Evolutionary conservation across 495 filamentous ascomycete species (phyloP).

Genomic region (Trichoderma virens): DNA sequence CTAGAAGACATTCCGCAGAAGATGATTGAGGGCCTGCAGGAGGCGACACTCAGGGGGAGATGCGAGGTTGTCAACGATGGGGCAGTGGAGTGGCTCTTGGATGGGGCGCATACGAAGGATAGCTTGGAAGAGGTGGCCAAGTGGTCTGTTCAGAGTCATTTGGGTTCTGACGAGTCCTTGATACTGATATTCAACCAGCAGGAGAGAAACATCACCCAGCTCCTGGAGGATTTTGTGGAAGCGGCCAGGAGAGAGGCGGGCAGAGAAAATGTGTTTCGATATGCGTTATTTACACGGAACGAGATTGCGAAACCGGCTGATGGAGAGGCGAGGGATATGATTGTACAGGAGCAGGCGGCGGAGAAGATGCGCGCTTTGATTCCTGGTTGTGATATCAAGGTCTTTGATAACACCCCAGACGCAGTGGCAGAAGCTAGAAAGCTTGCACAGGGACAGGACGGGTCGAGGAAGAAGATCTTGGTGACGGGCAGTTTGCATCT

Average conservation of each 20-base stretch:
- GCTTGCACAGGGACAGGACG: conserved; percentile 13
- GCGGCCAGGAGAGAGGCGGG: conserved; percentile 14
- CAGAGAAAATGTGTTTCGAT: conserved; percentile 20
- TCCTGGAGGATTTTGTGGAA: conserved; percentile 44
- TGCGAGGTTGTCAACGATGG: conserved; percentile 57
- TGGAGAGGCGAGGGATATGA: conserved; percentile 24
- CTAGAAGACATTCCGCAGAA: conserved; percentile 25
- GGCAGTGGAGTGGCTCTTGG: conserved; percentile 67
- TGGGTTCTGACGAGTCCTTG: conserved; percentile 16
- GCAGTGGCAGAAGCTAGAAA: conserved; percentile 21
- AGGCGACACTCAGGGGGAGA: conserved; percentile 60
- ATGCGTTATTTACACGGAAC: conserved; percentile 37
- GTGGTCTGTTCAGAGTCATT: conserved; percentile 46
- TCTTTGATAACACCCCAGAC: conserved; percentile 22
- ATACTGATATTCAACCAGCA: conserved; percentile 93
- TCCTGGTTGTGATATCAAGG: conserved; percentile 15
- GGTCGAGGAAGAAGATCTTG: conserved; percentile 28
- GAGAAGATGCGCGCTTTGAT: conserved; percentile 18
- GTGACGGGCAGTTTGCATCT: conserved; percentile 87
- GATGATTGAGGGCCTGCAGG: conserved; percentile 58
- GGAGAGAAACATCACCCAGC: conserved; percentile 59
- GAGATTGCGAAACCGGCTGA: conserved; percentile 19
- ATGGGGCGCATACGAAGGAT: conserved; percentile 84
- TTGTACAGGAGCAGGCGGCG: conserved; percentile 25
- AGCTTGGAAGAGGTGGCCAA: conserved; percentile 61